These are phyloP conservation scores for Tolypocladium tropicale DNA, from an alignment of 2,329 filamentous ascomycete genomes.

Conservation along the genomic window DNA sequence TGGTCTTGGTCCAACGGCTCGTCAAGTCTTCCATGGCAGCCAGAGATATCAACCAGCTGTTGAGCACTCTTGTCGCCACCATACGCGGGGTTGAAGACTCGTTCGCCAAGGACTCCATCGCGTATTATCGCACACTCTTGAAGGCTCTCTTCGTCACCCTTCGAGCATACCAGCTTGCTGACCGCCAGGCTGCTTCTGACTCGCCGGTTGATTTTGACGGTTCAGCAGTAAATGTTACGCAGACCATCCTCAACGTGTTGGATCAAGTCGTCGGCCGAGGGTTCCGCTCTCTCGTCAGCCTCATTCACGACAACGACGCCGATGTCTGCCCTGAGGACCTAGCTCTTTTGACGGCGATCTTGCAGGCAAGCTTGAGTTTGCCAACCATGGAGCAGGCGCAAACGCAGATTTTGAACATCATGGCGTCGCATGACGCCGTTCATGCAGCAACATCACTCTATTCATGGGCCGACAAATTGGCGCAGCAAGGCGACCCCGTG, in stretches of 20 bases:
- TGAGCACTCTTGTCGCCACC: conserved; percentile 39
- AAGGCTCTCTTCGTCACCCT: conserved; percentile 78
- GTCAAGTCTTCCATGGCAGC: conserved; percentile 45
- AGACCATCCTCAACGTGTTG: conserved; percentile 68
- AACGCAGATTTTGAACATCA: conserved; percentile 58
- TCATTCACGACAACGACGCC: conserved; percentile 67
- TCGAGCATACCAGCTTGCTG: conserved; percentile 45
- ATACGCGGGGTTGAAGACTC: conserved; percentile 45
- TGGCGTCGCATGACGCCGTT: conserved; percentile 61
- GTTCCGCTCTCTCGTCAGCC: conserved; percentile 69
- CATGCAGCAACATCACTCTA: conserved; percentile 80
- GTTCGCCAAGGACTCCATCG: conserved; percentile 39
- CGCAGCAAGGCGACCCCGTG: conserved; percentile 69
- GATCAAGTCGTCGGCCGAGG: conserved; percentile 70
- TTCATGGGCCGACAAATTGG: conserved; percentile 83
- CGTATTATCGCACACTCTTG: conserved; percentile 75
- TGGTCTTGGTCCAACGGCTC: conserved; percentile 73
- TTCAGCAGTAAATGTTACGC: conserved; percentile 35
- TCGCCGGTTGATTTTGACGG: conserved; percentile 22
- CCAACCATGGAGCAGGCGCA: conserved; percentile 65
- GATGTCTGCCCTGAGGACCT: conserved; percentile 64
- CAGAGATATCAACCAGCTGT: conserved; percentile 40
- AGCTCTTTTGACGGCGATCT: conserved; percentile 73
- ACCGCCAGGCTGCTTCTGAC: conserved; percentile 17
- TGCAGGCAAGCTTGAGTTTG: conserved; percentile 74